Base-by-base conservation (phyloP, 306 rosid species). In the Vigna nakashimae region DNA sequence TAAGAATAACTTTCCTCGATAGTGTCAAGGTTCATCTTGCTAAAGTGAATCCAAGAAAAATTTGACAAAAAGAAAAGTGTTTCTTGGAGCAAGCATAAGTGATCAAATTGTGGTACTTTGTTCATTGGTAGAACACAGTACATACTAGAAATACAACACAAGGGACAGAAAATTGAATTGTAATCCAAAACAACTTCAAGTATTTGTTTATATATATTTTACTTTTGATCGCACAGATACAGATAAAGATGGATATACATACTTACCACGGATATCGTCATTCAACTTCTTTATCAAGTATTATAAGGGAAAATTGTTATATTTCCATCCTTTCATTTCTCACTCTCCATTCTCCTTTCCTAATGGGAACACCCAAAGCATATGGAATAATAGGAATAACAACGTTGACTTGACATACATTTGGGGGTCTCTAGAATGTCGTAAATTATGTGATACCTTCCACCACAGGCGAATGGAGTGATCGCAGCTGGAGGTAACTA, bases 401-500 rank as follows among this genome's bases (percentile, higher is more conserved):
- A 69, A 68, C 38, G 58, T 45, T 32, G 36, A 60, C 8, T 45
- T 32, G 36, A 53, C 8, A 24, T 16, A 38, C 65, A 69, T 68
- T 8, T 65, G 71, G 60, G 73, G 50, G 16, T 45, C 53, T 36
- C 48, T 40, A 79, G 16, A 68, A 67, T 22, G 24, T 68, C 62
- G 63, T 56, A 59, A 82, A 60, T 32, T 59, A 70, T 50, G 69
- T 3, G 38, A 30, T 91, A 93, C 98, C 98, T 91, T 91, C 92
- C 87, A 78, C 96, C 97, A 93, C 22, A 93, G 60, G n/a, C 96
- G 90, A 79, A 91, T 89, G 48, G 96, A 79, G 79, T 67, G 98
- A 75, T 93, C 98, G 6, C 90, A 84, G 82, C 98, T 91, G 56
- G 98, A 93, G 52, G 98, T 88, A 55, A 85, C 91, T 87, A 91